Percentiles rank a stretch among this genome's conserved stretches.
Conservation (phyloP, 306 rosid species). For the Casuarina cunninghamiana region DNA sequence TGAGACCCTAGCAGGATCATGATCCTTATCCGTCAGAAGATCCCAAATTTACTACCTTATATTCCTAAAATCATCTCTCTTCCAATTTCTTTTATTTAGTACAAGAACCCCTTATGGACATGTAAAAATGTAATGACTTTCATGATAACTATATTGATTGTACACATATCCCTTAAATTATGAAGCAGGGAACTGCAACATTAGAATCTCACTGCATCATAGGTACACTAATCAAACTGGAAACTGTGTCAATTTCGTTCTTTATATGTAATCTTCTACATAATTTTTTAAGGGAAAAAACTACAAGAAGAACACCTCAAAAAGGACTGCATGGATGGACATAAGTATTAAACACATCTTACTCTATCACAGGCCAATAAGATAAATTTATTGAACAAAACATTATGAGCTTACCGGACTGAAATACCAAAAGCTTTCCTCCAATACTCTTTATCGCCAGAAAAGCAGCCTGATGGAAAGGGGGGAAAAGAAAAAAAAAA, state of each 20-base stretch:
- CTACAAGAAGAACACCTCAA: not conserved
- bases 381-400: slow-evolving; percentile 9
- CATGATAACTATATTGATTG: not conserved
- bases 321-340: not conserved
- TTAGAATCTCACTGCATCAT: not conserved
- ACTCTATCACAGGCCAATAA: not conserved
- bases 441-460: slow-evolving; percentile 92
- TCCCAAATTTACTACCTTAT: no score
- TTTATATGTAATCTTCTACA: not conserved
- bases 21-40: no score
- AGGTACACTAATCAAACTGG: not conserved
- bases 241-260: not conserved
- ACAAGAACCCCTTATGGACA: not conserved
- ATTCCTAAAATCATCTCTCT: not conserved
- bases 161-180: not conserved
- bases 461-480: slow-evolving; percentile 73
- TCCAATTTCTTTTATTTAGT: not conserved
- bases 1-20: no score
- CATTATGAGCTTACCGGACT: slow-evolving; percentile 73
- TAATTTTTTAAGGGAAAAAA: not conserved
- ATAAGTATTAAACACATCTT: slow-evolving; percentile 12
- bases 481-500: no score
- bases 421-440: slow-evolving; percentile 93
- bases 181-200: not conserved
- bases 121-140: not conserved